These are phyloP conservation scores for Boehmeria nivea DNA, from an alignment of 306 rosid genomes.

Conservation along the genomic window DNA sequence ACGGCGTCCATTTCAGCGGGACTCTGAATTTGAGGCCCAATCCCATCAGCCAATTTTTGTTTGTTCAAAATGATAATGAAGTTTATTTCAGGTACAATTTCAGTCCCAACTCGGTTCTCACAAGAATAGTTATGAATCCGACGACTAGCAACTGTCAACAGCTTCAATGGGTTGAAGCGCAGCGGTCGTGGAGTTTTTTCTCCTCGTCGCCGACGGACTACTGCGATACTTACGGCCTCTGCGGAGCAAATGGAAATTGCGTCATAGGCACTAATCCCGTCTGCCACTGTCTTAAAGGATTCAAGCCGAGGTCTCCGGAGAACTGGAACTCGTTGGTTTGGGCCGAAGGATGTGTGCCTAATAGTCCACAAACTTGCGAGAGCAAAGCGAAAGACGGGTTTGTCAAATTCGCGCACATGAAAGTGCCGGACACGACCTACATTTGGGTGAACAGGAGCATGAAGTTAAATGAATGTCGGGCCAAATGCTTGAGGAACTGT, in stretches of 20 bases:
- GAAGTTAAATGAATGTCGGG: background rate
- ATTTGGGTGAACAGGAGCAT: conserved; percentile 39
- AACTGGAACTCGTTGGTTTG: conserved; percentile 46
- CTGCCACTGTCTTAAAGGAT: conserved; percentile 51
- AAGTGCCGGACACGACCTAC: conserved; percentile 39
- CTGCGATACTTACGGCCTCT: conserved; percentile 36
- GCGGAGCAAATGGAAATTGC: conserved; percentile 47
- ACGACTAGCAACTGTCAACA: conserved; percentile 5
- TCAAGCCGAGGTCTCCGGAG: conserved; percentile 33
- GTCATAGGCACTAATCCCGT: conserved; percentile 25
- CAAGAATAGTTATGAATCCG: conserved; percentile 38
- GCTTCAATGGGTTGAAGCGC: conserved; percentile 7
- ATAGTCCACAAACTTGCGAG: conserved; percentile 25
- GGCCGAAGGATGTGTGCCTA: conserved; percentile 41
- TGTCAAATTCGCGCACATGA: conserved; percentile 23
- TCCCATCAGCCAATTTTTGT: conserved; percentile 20
- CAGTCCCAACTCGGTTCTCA: conserved; percentile 19
- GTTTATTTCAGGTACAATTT: conserved; percentile 29
- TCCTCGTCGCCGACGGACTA: background rate
- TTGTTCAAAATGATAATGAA: conserved; percentile 31
- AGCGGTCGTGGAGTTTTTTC: background rate
- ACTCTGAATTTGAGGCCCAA: conserved; percentile 1
- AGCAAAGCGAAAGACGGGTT: conserved; percentile 32
- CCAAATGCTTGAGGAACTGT: conserved; percentile 28
- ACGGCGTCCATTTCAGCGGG: conserved; percentile 16